These are phyloP conservation scores for Metschnikowia arizonensis DNA, from an alignment of 805 yeast species.

Conservation along the genomic window DNA sequence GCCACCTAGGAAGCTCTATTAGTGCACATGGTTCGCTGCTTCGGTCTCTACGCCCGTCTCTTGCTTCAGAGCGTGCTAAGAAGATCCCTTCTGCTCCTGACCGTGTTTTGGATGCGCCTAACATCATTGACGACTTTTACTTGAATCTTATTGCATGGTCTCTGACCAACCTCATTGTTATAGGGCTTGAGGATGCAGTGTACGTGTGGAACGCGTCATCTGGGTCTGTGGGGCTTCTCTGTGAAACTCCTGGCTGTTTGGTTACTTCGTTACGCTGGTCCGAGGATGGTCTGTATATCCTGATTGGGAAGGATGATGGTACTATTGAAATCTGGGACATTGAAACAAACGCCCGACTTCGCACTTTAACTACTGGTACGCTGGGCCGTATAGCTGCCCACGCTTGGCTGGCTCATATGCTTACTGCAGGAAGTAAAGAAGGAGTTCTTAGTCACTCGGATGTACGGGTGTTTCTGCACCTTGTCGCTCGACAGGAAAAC, in stretches of 20 bases:
- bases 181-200: conserved; percentile 78
- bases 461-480: conserved; percentile 78
- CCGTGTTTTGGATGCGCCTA: conserved; percentile 94
- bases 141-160: conserved; percentile 89
- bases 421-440: conserved; percentile 83
- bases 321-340: conserved; percentile 91
- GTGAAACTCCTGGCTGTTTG: conserved; percentile 47
- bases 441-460: conserved; percentile 87
- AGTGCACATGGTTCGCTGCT: not conserved
- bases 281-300: conserved; percentile 79
- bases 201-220: conserved; percentile 90
- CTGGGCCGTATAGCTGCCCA: conserved; percentile 74
- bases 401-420: conserved; percentile 76
- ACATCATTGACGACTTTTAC: conserved; percentile 88
- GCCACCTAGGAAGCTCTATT: conserved; percentile 22
- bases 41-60: conserved; percentile 40
- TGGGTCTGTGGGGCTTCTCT: conserved; percentile 68
- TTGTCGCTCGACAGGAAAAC: conserved; percentile 48
- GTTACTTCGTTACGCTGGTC: conserved; percentile 86
- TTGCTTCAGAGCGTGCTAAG: conserved; percentile 65
- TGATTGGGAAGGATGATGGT: conserved; percentile 83
- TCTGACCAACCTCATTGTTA: conserved; percentile 70
- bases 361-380: conserved; percentile 69
- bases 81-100: conserved; percentile 85
- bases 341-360: conserved; percentile 63